A percentile compares a stretch with the other conserved stretches of the same genome.
These are phyloP conservation scores for Lobosporangium transversale DNA, from an alignment of 192 early-diverging fungal genomes.

Conservation along the genomic window DNA sequence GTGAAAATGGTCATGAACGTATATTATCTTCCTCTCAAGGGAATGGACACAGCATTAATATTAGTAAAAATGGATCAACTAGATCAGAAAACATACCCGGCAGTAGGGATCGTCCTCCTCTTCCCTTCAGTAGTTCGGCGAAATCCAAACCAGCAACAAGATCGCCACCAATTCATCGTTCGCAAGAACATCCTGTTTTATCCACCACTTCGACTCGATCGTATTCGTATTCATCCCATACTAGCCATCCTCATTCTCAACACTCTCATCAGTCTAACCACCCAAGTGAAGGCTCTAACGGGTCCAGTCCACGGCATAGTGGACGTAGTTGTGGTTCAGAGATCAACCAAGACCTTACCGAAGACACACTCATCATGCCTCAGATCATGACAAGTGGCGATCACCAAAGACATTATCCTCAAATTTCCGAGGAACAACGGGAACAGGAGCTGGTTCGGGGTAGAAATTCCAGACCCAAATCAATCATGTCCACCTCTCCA, in stretches of 20 bases:
- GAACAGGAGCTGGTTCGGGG: slow-evolving; percentile 1
- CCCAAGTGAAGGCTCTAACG: not conserved
- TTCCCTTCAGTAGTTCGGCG: not conserved
- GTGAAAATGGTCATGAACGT: not conserved
- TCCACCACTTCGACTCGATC: slow-evolving; percentile 26
- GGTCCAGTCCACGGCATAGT: slow-evolving; percentile 9
- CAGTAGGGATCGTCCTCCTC: not conserved
- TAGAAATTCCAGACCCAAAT: not conserved
- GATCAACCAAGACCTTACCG: slow-evolving; percentile 18
- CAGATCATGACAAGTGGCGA: slow-evolving; percentile 16
- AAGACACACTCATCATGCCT: slow-evolving; percentile 46
- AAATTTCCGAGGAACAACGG: too few relatives aligned
- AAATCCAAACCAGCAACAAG: not conserved
- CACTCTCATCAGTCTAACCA: not conserved
- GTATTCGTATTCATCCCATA: slow-evolving; percentile 15
- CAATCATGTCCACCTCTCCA: slow-evolving; percentile 20
- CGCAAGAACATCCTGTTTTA: too few relatives aligned
- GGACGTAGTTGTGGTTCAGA: slow-evolving; percentile 12
- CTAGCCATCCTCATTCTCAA: not conserved
- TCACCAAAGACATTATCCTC: not conserved
- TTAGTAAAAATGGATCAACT: too few relatives aligned
- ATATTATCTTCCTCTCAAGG: not conserved
- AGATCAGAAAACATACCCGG: too few relatives aligned
- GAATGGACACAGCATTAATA: not conserved
- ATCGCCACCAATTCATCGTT: slow-evolving; percentile 7